A percentile compares a stretch with the other conserved stretches of the same genome.
phyloP scores from a whole-genome alignment of 352 stramenopile species.

The Pythium scleroteichum region DNA sequence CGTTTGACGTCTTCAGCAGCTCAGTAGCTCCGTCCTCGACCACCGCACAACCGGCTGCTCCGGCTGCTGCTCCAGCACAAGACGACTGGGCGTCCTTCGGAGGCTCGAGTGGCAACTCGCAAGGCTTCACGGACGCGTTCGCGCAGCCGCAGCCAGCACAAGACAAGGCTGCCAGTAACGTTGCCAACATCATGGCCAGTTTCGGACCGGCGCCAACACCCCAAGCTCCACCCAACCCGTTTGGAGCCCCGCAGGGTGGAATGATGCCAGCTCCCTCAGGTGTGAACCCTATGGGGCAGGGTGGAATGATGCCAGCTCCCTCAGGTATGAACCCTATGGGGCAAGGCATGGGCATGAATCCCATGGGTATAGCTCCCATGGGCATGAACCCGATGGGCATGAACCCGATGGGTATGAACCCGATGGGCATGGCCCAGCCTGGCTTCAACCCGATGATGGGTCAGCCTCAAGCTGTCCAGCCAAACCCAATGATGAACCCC shows the following conservation, averaged over 20 bases:
- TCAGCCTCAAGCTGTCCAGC: slow-evolving; percentile 28
- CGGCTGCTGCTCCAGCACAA: slow-evolving; percentile 38
- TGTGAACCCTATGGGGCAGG: slow-evolving; percentile 52
- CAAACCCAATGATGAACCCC: slow-evolving; percentile 26
- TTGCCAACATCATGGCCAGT: slow-evolving; percentile 88
- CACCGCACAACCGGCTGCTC: slow-evolving; percentile 1
- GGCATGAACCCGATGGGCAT: slow-evolving; percentile 39
- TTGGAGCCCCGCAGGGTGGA: slow-evolving; percentile 51
- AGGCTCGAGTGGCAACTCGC: slow-evolving; percentile 48
- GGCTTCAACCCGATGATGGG: slow-evolving; percentile 53
- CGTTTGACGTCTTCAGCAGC: slow-evolving; percentile 67
- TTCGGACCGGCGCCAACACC: slow-evolving; percentile 46
- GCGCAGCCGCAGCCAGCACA: slow-evolving; percentile 30
- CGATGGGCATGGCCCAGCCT: slow-evolving; percentile 30
- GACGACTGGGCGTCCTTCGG: slow-evolving; percentile 80
- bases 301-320: slow-evolving; percentile 36
- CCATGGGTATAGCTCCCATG: slow-evolving; percentile 39
- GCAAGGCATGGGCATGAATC: slow-evolving; percentile 40
- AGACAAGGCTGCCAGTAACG: slow-evolving; percentile 69
- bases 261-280: slow-evolving; percentile 30
- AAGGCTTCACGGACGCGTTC: slow-evolving; percentile 48
- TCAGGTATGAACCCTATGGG: slow-evolving; percentile 35
- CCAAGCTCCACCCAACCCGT: slow-evolving; percentile 28
- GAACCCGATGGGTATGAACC: slow-evolving; percentile 44
- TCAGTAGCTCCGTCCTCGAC: slow-evolving; percentile 22